phyloP scores from a whole-genome alignment of 768 basidiomycete species.

The Tylopilus plumbeoviolaceoides region DNA sequence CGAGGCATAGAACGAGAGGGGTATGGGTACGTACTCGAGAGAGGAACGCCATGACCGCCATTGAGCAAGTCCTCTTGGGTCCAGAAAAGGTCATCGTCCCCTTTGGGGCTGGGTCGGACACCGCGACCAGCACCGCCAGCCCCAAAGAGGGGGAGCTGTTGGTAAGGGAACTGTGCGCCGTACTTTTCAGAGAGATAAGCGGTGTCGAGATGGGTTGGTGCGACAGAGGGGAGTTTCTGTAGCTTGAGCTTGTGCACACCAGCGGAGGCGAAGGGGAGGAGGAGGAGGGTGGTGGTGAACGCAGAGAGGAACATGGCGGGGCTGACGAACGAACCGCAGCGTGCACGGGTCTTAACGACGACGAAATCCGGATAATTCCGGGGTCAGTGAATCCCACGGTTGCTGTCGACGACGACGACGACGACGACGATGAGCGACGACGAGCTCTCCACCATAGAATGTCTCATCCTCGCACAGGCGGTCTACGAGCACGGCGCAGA shows the following conservation, averaged over 20 bases:
- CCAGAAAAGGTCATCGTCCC: constrained; percentile 72
- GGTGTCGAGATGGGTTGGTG: constrained; percentile 62
- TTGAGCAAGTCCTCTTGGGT: constrained; percentile 67
- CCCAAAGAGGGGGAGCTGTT: constrained; percentile 63
- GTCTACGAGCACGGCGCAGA: constrained; percentile 76
- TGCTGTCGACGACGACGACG: constrained; percentile 1
- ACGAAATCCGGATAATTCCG: constrained; percentile 16
- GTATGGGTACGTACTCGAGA: constrained; percentile 50
- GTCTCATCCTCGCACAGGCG: constrained; percentile 80
- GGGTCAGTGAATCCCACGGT: constrained; percentile 2
- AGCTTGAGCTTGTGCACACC: constrained; percentile 85
- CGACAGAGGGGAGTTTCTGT: constrained; percentile 70
- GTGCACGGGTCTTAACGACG: constrained; percentile 20
- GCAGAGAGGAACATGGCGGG: constrained; percentile 42
- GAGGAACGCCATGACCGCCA: constrained; percentile 83
- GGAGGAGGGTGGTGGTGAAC: constrained; percentile 33
- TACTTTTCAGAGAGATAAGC: constrained; percentile 96
- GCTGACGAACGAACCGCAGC: constrained; percentile 15
- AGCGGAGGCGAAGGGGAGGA: constrained; percentile 46
- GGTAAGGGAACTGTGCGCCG: constrained; percentile 45
- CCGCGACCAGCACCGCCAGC: constrained; percentile 69
- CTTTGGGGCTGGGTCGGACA: constrained; percentile 43
- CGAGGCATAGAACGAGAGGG: not conserved
- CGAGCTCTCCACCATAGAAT: constrained; percentile 48
- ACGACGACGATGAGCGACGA: constrained; percentile 13